These are phyloP conservation scores for Metschnikowia hibisci DNA, from an alignment of 805 yeast species.

Conservation along the genomic window DNA sequence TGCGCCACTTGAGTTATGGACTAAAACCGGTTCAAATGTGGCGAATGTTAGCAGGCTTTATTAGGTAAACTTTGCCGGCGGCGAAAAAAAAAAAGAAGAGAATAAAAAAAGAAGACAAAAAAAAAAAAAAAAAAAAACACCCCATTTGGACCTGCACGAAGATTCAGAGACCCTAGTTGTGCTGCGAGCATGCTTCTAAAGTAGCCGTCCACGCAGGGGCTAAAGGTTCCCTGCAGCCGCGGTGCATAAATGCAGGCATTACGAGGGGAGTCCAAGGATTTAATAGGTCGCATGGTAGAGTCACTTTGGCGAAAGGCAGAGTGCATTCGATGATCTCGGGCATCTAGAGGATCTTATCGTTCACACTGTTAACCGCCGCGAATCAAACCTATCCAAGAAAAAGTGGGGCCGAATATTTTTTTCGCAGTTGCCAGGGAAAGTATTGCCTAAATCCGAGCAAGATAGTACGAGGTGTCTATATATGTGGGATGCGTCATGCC, in stretches of 20 bases:
- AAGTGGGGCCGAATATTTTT: constrained; percentile 1
- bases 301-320: not conserved
- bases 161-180: not conserved
- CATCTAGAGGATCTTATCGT: constrained; percentile 1
- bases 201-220: constrained; percentile 4
- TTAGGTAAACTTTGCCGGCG: too few species aligned
- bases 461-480: not conserved
- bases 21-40: too few species aligned
- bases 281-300: constrained; percentile 4
- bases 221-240: constrained; percentile 4
- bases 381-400: not conserved
- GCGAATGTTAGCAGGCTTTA: too few species aligned
- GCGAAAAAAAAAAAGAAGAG: too few species aligned
- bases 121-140: too few species aligned
- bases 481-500: not conserved
- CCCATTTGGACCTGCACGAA: not conserved
- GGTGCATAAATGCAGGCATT: not conserved
- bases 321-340: constrained; percentile 2
- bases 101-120: too few species aligned
- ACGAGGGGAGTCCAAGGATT: not conserved
- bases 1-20: too few species aligned
- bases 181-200: constrained; percentile 4
- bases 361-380: not conserved
- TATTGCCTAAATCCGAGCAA: constrained; percentile 1
- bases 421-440: constrained; percentile 2